Conservation (phyloP, 192 early-diverging fungal species). For the Mortierella claussenii region DNA sequence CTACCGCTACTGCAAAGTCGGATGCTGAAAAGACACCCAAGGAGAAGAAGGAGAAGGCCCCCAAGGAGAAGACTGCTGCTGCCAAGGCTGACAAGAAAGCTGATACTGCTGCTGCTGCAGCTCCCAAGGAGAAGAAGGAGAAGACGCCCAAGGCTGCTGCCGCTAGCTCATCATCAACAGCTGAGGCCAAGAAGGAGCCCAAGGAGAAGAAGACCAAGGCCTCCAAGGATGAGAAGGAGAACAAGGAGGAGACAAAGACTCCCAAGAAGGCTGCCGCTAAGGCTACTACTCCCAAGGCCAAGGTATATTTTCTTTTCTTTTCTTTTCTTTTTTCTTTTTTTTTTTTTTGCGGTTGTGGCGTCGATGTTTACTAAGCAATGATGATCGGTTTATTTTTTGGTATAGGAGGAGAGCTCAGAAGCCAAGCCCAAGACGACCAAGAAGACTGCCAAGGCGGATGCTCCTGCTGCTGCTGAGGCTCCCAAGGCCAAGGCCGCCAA, state of each 20-base stretch:
- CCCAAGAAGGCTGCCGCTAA: slow-evolving; percentile 27
- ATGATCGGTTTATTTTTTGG: too few relatives aligned
- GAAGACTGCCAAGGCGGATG: slow-evolving; percentile 46
- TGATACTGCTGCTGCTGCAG: not conserved
- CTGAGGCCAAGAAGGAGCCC: slow-evolving; percentile 20
- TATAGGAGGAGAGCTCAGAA: slow-evolving; percentile 36
- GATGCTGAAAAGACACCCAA: slow-evolving; percentile 20
- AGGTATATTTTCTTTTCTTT: not conserved
- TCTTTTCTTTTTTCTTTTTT: slow-evolving; percentile 1
- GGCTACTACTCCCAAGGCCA: slow-evolving; percentile 25
- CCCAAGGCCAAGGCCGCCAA: slow-evolving; percentile 30
- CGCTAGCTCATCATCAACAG: slow-evolving; percentile 10
- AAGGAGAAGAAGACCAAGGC: slow-evolving; percentile 28
- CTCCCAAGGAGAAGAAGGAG: slow-evolving; percentile 6
- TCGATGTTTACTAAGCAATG: too few relatives aligned
- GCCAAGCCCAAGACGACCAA: slow-evolving; percentile 46
- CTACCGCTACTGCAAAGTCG: too few relatives aligned
- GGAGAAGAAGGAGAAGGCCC: slow-evolving; percentile 30
- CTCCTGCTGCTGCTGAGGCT: slow-evolving; percentile 22
- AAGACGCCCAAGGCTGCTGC: not conserved
- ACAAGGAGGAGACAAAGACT: slow-evolving; percentile 6
- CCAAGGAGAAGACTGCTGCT: slow-evolving; percentile 18
- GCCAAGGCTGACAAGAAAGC: slow-evolving; percentile 14
- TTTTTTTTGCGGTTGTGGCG: not conserved
- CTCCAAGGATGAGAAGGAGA: slow-evolving; percentile 8